Evolutionary conservation across 1,139 yeast genomes (phyloP), one percentile per base, ranked within the genome.

Genomic region (Blastobotrys apis): DNA sequence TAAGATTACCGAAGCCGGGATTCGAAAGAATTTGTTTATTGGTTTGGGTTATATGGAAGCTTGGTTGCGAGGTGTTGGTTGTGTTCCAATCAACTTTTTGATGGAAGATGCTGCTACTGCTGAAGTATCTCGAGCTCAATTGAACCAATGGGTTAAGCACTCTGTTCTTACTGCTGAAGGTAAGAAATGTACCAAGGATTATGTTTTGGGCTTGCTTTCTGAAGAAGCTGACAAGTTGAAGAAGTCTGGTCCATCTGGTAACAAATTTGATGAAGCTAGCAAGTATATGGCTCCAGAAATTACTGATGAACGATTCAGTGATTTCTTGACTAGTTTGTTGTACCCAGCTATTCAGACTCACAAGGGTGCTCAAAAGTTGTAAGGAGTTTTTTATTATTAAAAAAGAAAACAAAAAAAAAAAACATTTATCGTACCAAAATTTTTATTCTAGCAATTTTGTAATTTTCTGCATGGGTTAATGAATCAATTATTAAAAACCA

Each of bases 61-160:
- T 34, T 84, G 92, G 92, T 76, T 84, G 59, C 75, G 87, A 57
- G 84, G 85, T 48, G 68, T 78, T 53, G 92, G 92, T 20, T 81
- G 88, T 70, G 88, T 84, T 49, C 90, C 94, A 57, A 82, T 84
- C 67, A 81, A 83, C 72, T 80, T 75, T 65, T 73, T 83, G 68
- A 84, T 84, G 94, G 94, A 84, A 68, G 92, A 84, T 60, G 92
- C 92, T 44, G 92, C 92, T 40, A 84, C 92, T 47, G 92, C 92
- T 44, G 94, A 84, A 66, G 92, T 84, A 33, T 82, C 90, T 27
- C 79, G 94, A 65, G 77, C 86, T 33, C 88, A 82, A 67, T 74
- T 84, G 57, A 80, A 84, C 78, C 90, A 84, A 66, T 84, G 92
- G 92, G 87, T 83, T 51, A 80, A 80, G 54, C 92, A 84, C 63